Conservation (phyloP, 768 basidiomycete genomes). For the Termitomyces sp. region DNA sequence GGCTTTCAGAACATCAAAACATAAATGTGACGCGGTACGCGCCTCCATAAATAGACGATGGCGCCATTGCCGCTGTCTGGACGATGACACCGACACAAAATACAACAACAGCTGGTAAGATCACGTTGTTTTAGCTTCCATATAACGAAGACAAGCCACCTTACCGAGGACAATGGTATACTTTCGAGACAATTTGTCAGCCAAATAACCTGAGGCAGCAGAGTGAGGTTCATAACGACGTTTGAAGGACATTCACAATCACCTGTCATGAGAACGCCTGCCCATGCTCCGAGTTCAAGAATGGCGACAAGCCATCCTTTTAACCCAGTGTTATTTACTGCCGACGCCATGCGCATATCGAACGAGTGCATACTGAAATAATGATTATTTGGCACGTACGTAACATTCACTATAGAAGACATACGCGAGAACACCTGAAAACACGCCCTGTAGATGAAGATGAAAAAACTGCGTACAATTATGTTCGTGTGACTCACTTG, state of each 20-base stretch:
- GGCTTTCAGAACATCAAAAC: slow-evolving; percentile 10
- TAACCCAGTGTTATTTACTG: slow-evolving; percentile 41
- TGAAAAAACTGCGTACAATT: background rate
- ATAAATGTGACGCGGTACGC: slow-evolving; percentile 2
- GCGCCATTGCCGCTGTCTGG: slow-evolving; percentile 51
- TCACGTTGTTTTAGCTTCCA: slow-evolving; percentile 1
- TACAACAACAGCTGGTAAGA: slow-evolving; percentile 41
- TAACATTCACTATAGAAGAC: background rate
- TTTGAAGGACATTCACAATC: background rate
- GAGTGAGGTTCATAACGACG: background rate
- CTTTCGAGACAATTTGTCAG: slow-evolving; percentile 69
- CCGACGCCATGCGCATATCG: slow-evolving; percentile 47
- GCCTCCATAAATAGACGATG: slow-evolving; percentile 65
- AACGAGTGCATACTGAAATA: slow-evolving; percentile 43
- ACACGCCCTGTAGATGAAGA: slow-evolving; percentile 48
- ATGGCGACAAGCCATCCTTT: slow-evolving; percentile 75
- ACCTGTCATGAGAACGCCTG: slow-evolving; percentile 69
- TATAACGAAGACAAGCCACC: background rate
- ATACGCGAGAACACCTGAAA: slow-evolving; percentile 66
- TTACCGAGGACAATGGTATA: slow-evolving; percentile 60
- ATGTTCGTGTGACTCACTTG: slow-evolving; percentile 31
- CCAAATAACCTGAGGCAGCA: slow-evolving; percentile 40
- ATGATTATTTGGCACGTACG: background rate
- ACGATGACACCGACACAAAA: slow-evolving; percentile 73
- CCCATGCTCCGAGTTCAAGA: slow-evolving; percentile 71